Evolutionary conservation across 2,329 filamentous ascomycete species (phyloP).

Genomic region (Cladosporium sp.): DNA sequence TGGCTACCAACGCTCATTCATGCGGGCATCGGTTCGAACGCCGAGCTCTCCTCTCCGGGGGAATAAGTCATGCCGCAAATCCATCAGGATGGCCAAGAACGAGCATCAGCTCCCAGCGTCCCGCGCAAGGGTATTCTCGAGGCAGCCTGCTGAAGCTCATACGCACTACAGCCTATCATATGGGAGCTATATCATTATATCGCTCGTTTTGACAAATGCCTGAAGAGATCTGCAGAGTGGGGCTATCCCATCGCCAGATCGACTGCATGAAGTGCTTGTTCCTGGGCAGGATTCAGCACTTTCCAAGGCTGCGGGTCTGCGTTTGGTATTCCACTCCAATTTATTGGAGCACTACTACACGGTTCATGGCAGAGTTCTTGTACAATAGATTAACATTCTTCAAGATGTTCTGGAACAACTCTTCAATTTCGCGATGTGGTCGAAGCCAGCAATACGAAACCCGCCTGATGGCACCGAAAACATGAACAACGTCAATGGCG

Average conservation of each 20-base stretch:
- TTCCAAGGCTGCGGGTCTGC: too few species aligned
- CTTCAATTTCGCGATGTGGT: too few species aligned
- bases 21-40: too few species aligned
- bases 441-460: too few species aligned
- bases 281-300: neutral
- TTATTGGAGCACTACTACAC: too few species aligned
- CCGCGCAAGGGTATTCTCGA: neutral
- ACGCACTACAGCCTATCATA: neutral
- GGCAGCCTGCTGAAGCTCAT: neutral
- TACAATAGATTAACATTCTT: too few species aligned
- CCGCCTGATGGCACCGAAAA: too few species aligned
- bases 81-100: neutral
- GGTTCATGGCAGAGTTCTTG: too few species aligned
- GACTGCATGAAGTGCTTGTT: neutral
- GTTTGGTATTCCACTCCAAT: too few species aligned
- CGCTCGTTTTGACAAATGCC: neutral
- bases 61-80: neutral
- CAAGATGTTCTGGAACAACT: too few species aligned
- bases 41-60: neutral
- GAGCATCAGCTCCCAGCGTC: neutral
- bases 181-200: neutral
- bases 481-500: neutral
- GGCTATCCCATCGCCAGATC: neutral
- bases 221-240: constrained; percentile 1
- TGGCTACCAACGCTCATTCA: too few species aligned